Evolutionary conservation across 768 basidiomycete genomes (phyloP).

Genomic region (Psilocybe azurescens): DNA sequence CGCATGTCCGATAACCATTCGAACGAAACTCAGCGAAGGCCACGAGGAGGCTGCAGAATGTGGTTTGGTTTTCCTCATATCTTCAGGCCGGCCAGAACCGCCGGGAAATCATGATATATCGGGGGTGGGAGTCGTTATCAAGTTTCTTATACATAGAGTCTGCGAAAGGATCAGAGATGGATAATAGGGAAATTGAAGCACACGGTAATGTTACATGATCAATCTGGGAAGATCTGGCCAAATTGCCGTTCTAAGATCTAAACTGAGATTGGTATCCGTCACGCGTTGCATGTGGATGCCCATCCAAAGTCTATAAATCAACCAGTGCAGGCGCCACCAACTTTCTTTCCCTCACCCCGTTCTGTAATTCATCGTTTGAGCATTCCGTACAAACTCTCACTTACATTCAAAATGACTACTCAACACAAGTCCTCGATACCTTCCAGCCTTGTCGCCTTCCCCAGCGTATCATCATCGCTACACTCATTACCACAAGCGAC

Average conservation of each 20-base stretch:
- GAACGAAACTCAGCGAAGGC: conserved; percentile 12
- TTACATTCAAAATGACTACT: conserved; percentile 31
- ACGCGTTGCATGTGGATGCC: conserved; percentile 32
- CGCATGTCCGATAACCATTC: conserved; percentile 15
- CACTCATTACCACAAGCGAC: conserved; percentile 75
- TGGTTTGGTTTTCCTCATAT: conserved; percentile 19
- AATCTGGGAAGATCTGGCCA: conserved; percentile 31
- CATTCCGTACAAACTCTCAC: conserved; percentile 13
- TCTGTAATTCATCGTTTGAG: conserved; percentile 17
- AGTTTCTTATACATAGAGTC: conserved; percentile 6
- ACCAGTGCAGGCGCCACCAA: conserved; percentile 22
- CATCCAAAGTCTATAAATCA: conserved; percentile 38
- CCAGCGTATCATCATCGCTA: conserved; percentile 72
- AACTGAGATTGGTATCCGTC: conserved; percentile 36
- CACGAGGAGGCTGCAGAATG: conserved; percentile 33
- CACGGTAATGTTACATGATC: conserved; percentile 20
- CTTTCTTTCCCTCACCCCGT: conserved; percentile 23
- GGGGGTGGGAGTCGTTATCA: conserved; percentile 21
- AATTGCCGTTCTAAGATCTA: conserved; percentile 32
- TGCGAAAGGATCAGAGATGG: conserved; percentile 19
- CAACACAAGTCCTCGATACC: conserved; percentile 37
- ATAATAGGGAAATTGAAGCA: conserved; percentile 18
- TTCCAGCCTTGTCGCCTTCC: conserved; percentile 69
- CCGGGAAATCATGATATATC: conserved; percentile 31
- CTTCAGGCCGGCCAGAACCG: conserved; percentile 33